A percentile compares a stretch with the other conserved stretches of the same genome.
Conservation (phyloP, 139 green algal genomes). For the Chlamydomonas sp. region DNA sequence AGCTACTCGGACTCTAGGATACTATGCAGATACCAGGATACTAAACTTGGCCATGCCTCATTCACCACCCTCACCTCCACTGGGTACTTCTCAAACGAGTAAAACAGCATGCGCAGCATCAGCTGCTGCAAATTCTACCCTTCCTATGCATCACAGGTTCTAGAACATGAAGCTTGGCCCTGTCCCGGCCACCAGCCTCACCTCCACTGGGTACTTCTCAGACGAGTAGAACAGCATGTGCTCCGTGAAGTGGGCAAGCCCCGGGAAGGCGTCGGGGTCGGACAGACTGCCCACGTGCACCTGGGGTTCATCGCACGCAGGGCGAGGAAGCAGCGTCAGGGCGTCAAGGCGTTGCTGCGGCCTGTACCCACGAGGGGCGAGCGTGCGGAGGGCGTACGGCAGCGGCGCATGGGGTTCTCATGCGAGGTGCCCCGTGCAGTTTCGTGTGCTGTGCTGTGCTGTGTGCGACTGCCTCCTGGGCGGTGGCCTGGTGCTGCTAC, state of each 20-base stretch:
- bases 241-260: conserved; percentile 90
- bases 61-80: neutral
- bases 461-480: neutral
- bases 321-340: neutral
- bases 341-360: neutral
- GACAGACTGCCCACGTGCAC: conserved; percentile 81
- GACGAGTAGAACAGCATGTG: conserved; percentile 95
- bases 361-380: no score
- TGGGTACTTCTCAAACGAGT: conserved; percentile 81
- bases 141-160: no score
- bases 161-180: conserved; percentile 11
- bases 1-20: no score
- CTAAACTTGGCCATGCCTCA: no score
- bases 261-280: conserved; percentile 77
- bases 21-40: no score
- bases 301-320: conserved; percentile 37
- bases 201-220: conserved; percentile 79
- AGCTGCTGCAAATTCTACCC: no score
- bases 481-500: neutral
- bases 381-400: no score
- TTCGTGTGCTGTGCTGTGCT: neutral
- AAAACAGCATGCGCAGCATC: conserved; percentile 79
- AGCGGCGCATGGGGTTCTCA: neutral
- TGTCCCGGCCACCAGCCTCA: neutral
- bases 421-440: neutral